phyloP scores from a whole-genome alignment of 306 rosid genomes.

The Sesbania bispinosa region DNA sequence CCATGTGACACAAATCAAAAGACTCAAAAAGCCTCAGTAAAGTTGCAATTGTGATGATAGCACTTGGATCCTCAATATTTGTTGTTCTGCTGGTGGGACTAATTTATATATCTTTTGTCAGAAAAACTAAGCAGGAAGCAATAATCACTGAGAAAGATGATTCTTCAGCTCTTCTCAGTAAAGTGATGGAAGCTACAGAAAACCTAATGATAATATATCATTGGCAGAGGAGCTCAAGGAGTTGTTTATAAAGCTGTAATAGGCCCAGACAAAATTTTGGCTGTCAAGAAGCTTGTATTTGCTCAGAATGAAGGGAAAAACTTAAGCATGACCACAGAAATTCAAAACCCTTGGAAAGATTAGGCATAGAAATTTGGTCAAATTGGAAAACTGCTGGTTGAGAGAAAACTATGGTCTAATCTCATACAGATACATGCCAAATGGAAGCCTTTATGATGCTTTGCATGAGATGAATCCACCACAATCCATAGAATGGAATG shows the following conservation, averaged over 20 bases:
- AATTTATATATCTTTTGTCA: slow-evolving; percentile 23
- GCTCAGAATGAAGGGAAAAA: slow-evolving; percentile 35
- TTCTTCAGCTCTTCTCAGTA: slow-evolving; percentile 33
- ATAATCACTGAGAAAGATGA: slow-evolving; percentile 23
- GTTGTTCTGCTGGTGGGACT: slow-evolving; percentile 37
- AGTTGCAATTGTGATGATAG: slow-evolving; percentile 49
- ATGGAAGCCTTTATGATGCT: slow-evolving; percentile 81
- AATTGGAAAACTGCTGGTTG: slow-evolving; percentile 56
- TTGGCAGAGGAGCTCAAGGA: slow-evolving; percentile 85
- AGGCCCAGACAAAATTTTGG: slow-evolving; percentile 42
- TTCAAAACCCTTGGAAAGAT: slow-evolving; percentile 55
- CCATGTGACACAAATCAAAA: slow-evolving; percentile 41
- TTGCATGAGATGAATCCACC: slow-evolving; percentile 53
- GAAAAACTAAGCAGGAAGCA: slow-evolving; percentile 35
- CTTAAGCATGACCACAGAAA: slow-evolving; percentile 59
- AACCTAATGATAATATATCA: slow-evolving; percentile 49
- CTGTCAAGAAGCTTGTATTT: slow-evolving; percentile 62
- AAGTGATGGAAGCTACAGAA: slow-evolving; percentile 59
- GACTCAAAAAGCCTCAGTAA: slow-evolving; percentile 36
- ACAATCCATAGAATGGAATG: slow-evolving; percentile 49
- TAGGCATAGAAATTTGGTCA: slow-evolving; percentile 68
- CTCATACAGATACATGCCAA: slow-evolving; percentile 59
- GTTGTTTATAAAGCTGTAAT: slow-evolving; percentile 63
- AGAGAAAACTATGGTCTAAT: slow-evolving; percentile 57
- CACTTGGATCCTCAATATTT: slow-evolving; percentile 51